Base-by-base conservation (phyloP, 345 rosid species). In the Salix caprea region DNA sequence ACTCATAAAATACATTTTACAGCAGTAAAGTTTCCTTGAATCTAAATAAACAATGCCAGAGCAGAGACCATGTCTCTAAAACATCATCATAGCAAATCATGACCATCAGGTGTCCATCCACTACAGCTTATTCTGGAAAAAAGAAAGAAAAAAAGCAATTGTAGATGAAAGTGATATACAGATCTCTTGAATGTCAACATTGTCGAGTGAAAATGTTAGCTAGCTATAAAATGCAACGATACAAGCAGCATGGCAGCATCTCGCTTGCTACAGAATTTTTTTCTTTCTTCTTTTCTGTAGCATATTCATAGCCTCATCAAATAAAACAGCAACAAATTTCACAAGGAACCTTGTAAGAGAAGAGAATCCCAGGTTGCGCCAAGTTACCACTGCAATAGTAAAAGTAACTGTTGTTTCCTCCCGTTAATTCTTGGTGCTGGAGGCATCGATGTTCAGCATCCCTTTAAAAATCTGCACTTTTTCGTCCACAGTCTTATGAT, bases 401-500 rank as follows among this genome's bases (percentile, higher is more conserved):
- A 39, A 24, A 19, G 5, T 21, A 71, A 23, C 9, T 65, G 34
- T 5, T 56, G 69, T 69, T 15, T 71, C 78, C 69, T 28, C 74
- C 71, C 65, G 4, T 72, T 56, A 10, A 40, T 40, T 66, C 65
- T 52, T 34, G 8, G 34, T 58, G 67, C 30, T 34, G 46, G 13
- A 65, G 75, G 32, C 18, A 5, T 30, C 39, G 30, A 70, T 58
- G n/a, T 40, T 65, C 37, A 42, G 65, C 69, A 28, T 67, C 60
- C 37, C 54, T 75, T 56, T 52, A 64, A 28, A 16, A 46, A 74
- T 68, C 79, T n/a, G n/a, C 26, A 7, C 46, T 46, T 64, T 40
- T 15, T 46, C 36, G 4, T 18, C 36, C 32, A 0, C 4, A 26
- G 48, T 67, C 74, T 78, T 79, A 82, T 26, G 83, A 79, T 79